Percentiles rank a stretch among this genome's conserved stretches.
Evolutionary conservation across 225 moss, liverwort and hornwort genomes (phyloP).

Genomic region (Polytrichum formosum): DNA sequence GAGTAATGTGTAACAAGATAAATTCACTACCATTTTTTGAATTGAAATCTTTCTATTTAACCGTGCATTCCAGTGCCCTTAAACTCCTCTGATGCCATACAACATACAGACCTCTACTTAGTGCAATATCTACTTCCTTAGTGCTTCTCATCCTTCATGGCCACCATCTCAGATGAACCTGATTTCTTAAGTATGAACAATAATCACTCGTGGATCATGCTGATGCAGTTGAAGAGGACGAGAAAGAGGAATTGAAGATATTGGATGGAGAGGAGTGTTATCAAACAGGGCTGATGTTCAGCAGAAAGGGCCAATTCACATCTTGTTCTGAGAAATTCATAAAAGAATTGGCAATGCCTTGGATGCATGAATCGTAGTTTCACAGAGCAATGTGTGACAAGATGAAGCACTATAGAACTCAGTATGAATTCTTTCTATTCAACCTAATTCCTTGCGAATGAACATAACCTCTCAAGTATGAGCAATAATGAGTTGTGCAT

Average conservation of each 20-base stretch:
- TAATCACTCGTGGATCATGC: background rate
- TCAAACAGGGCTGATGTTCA: background rate
- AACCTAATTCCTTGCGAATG: background rate
- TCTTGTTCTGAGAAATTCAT: too few species aligned
- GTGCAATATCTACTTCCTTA: slow-evolving; percentile 6
- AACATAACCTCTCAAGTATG: background rate
- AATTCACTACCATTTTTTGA: too few species aligned
- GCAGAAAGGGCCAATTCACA: background rate
- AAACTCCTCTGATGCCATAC: too few species aligned
- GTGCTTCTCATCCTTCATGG: slow-evolving; percentile 52
- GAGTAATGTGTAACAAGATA: too few species aligned
- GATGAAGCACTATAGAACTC: background rate
- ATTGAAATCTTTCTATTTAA: too few species aligned
- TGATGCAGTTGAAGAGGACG: background rate
- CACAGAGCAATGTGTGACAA: background rate
- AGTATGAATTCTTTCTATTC: background rate
- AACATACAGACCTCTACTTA: too few species aligned
- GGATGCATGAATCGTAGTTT: too few species aligned
- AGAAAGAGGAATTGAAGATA: background rate
- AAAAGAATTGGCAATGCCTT: too few species aligned
- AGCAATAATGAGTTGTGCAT: too few species aligned
- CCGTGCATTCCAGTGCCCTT: too few species aligned
- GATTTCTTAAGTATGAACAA: background rate
- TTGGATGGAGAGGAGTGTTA: background rate
- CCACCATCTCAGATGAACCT: slow-evolving; percentile 28